Conservation (phyloP, 345 rosid species). For the Rhodomyrtus tomentosa region DNA sequence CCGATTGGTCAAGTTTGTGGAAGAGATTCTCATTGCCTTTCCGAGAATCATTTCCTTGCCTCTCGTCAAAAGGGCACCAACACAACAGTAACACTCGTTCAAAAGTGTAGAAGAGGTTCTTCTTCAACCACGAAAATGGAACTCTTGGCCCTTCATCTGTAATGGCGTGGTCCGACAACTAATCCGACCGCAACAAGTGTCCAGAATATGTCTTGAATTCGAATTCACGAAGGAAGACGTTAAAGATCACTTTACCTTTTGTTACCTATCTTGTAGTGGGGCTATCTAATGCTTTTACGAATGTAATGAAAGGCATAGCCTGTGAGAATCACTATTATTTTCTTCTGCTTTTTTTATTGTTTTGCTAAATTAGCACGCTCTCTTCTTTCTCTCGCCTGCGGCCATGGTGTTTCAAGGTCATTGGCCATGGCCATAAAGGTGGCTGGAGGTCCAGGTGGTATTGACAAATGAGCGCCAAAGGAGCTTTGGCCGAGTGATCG, state of each 20-base stretch:
- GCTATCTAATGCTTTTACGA: not conserved
- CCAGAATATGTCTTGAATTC: not conserved
- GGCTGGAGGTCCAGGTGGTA: not conserved
- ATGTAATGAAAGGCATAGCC: not conserved
- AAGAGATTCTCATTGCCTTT: not conserved
- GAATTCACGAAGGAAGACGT: not conserved
- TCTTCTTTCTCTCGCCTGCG: not conserved
- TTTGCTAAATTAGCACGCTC: not conserved
- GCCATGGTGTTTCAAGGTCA: not conserved
- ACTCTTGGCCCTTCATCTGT: not conserved
- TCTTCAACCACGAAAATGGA: not conserved
- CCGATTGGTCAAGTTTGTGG: not conserved
- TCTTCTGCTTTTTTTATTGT: not conserved
- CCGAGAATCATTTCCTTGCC: not conserved
- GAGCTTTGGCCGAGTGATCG: not conserved
- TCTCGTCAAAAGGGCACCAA: not conserved
- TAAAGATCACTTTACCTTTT: not conserved
- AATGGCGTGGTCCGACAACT: not conserved
- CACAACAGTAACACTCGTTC: not conserved
- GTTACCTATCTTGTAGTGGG: not conserved
- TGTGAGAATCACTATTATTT: not conserved
- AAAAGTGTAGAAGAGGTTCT: not conserved
- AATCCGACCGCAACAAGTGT: not conserved
- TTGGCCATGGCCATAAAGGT: not conserved
- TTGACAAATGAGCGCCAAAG: not conserved